Percentiles rank a stretch among this genome's conserved stretches.
Conservation (phyloP, 345 rosid species). For the Arabis hirsuta region DNA sequence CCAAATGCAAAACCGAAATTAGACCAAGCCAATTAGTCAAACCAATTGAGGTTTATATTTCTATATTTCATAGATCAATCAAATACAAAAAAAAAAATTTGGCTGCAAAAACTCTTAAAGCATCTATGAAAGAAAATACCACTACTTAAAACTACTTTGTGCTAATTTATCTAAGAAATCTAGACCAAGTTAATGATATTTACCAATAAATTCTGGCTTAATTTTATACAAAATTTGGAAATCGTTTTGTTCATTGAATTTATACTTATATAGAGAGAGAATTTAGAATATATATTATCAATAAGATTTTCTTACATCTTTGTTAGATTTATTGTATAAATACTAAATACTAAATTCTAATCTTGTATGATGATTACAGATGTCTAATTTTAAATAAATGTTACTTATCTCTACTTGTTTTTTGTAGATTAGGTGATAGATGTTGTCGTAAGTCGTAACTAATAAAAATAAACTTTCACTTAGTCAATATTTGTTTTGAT, state of each 20-base stretch:
- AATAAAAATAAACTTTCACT: too few relatives aligned
- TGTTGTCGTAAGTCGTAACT: not conserved
- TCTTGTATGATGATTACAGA: not conserved
- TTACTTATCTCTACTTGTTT: not conserved
- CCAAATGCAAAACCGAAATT: not conserved
- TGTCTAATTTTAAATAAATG: not conserved
- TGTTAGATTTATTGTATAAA: conserved; percentile 1
- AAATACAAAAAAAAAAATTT: not conserved
- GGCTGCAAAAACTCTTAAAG: not conserved
- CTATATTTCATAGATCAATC: not conserved
- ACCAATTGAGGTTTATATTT: not conserved
- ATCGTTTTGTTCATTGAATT: conserved; percentile 9
- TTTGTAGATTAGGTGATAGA: not conserved
- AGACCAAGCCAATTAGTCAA: not conserved
- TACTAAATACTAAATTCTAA: not conserved
- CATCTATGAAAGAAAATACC: not conserved
- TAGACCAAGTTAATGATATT: conserved; percentile 3
- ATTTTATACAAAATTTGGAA: not conserved
- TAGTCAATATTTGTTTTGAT: too few relatives aligned
- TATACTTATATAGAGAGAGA: not conserved
- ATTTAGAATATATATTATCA: not conserved
- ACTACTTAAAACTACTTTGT: not conserved
- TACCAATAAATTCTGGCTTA: not conserved
- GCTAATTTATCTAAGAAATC: conserved; percentile 15
- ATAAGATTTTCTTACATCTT: conserved; percentile 6